Percentiles rank a stretch among this genome's conserved stretches.
phyloP scores from a whole-genome alignment of 306 rosid species.

The Quercus parvula region DNA sequence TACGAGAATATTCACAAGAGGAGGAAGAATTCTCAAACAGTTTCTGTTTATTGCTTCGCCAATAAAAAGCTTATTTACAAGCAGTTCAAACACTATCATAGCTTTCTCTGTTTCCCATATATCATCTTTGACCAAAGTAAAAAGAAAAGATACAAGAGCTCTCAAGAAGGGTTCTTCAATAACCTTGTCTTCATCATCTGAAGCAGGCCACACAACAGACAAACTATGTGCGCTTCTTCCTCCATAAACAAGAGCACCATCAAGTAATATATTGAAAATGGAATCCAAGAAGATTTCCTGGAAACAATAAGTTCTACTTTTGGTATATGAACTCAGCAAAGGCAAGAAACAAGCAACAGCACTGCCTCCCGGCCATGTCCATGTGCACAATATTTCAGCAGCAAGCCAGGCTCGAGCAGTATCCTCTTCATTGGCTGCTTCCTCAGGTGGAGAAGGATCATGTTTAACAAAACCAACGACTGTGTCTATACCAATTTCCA shows the following conservation, averaged over 20 bases:
- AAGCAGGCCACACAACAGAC: constrained; percentile 55
- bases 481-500: constrained; percentile 61
- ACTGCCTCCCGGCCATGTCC: constrained; percentile 92
- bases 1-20: constrained; percentile 55
- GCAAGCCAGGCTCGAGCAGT: constrained; percentile 75
- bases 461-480: constrained; percentile 40
- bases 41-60: constrained; percentile 70
- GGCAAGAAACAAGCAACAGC: constrained; percentile 80
- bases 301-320: constrained; percentile 31
- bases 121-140: constrained; percentile 59
- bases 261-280: constrained; percentile 54
- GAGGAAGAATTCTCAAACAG: constrained; percentile 89
- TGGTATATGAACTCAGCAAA: constrained; percentile 53
- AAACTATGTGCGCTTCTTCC: constrained; percentile 45
- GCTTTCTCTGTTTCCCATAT: constrained; percentile 72
- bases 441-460: constrained; percentile 30
- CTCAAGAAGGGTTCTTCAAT: constrained; percentile 93
- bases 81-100: constrained; percentile 45
- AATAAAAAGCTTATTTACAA: constrained; percentile 63
- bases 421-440: constrained; percentile 41
- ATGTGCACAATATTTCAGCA: constrained; percentile 91
- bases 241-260: constrained; percentile 78
- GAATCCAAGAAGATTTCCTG: constrained; percentile 61
- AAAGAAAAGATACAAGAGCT: constrained; percentile 67
- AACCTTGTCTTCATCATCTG: constrained; percentile 47